Base-by-base conservation (phyloP, 768 basidiomycete species). In the Clathrus columnatus region DNA sequence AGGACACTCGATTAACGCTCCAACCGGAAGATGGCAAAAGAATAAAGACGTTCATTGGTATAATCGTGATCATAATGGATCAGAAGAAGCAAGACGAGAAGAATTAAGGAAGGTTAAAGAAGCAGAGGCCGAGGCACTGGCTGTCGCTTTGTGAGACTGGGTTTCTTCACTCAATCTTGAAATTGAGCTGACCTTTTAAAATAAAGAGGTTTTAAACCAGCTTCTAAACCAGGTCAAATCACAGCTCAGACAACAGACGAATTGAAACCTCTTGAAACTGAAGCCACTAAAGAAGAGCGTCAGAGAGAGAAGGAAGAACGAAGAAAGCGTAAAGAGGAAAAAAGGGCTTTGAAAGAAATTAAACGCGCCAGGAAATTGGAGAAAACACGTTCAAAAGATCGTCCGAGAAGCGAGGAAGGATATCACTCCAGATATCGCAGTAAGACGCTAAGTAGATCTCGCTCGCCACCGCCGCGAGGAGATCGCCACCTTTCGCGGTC, bases 21-120 rank as follows among this genome's bases (percentile, higher is more conserved):
- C 94, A 0, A 90, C 90, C 1, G 94, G 94, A 1, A 76, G 94
- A 47, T 98, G 94, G 94, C 94, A 96, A 71, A 94, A 94, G 72
- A 91, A 92, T 73, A 92, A 94, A 67, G 94, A 98, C 64, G 72
- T 98, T 16, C 93, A 95, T 63, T 98, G 94, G 94, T 98, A 95
- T 66, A 80, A 73, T 62, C 82, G 93, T 26, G 90, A 92, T 4
- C 24, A 58, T 29, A 63, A 65, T 1, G 59, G 63, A 14, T 62
- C 61, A 2, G 79, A 80, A 14, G 67, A 67, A 10, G 81, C 82
- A 59, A 73, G 80, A 53, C 62, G 51, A 0, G 91, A 85, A 58
- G 94, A 97, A 72, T 84, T 96, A 28, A 72, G 80, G 54, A 80
- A 77, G 63, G 67, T 96, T 60, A 95, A 96, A 67, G 87, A 92